A percentile compares a stretch with the other conserved stretches of the same genome.
These are phyloP conservation scores for Schizothecium vesticola DNA, from an alignment of 495 filamentous ascomycete species.

Conservation along the genomic window DNA sequence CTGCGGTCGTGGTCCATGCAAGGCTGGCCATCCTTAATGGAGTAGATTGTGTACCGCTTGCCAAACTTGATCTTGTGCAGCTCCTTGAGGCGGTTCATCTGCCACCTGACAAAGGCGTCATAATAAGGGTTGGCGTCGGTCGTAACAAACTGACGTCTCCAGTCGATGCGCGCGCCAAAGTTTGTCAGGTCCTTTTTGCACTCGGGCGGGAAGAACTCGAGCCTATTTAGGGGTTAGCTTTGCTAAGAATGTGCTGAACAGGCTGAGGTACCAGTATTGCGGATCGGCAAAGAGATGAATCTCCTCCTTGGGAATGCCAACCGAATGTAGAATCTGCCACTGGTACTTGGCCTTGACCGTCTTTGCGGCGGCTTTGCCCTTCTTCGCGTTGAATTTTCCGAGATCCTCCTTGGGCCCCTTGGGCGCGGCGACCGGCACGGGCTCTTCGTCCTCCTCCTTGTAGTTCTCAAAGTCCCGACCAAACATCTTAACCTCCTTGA, in stretches of 20 bases:
- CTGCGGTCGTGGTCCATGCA: conserved; percentile 97
- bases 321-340: conserved; percentile 58
- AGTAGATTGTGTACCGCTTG: conserved; percentile 91
- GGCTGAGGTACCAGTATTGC: conserved; percentile 64
- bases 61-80: conserved; percentile 92
- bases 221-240: conserved; percentile 61
- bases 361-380: conserved; percentile 91
- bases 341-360: conserved; percentile 72
- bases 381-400: conserved; percentile 88
- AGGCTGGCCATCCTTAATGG: conserved; percentile 92
- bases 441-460: conserved; percentile 48
- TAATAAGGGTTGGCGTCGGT: conserved; percentile 98
- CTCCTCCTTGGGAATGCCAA: conserved; percentile 72
- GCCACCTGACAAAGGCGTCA: conserved; percentile 93
- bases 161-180: conserved; percentile 83
- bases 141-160: conserved; percentile 86
- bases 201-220: conserved; percentile 74
- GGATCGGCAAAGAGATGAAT: conserved; percentile 91
- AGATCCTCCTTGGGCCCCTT: conserved; percentile 57
- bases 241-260: neutral
- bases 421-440: conserved; percentile 21
- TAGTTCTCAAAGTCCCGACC: conserved; percentile 80
- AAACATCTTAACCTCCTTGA: conserved; percentile 82
- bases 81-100: conserved; percentile 90
- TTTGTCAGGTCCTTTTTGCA: conserved; percentile 75